Evolutionary conservation across 225 moss, liverwort and hornwort species (phyloP), one percentile per base, ranked within the genome.

Genomic region (Thuidium tamariscinum): DNA sequence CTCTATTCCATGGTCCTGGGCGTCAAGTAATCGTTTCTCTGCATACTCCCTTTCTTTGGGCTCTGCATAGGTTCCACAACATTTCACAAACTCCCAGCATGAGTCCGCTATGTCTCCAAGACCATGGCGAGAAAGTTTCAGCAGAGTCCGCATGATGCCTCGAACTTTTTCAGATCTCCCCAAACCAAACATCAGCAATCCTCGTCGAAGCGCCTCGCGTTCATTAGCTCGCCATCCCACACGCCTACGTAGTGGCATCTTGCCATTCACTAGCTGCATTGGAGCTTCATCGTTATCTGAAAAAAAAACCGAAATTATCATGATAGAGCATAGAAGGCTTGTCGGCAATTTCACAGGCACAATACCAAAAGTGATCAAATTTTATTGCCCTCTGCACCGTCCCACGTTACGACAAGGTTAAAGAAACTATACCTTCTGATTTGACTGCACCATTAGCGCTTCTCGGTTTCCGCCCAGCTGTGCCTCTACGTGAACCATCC

Each of bases 201-300:
- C 95, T 87, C 95, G 93, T 54, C 95, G 93, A 88, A 95, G 88
- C 36, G 94, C 92, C 84, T 95, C 95, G 10, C 95, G 92, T 88
- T 95, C 95, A 92, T 94, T 95, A 37, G 94, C 95, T 76, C 94
- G 94, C 95, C 95, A 95, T 46, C 92, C 89, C 84, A 95, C 94
- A 77, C 93, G 93, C 89, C 95, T 93, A 42, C 95, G 90, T 60
- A 93, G 69, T 36, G 94, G 95, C 88, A 94, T 89, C 86, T 90
- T 94, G 34, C 91, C 89, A 85, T 92, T 93, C 80, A 93, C 94
- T 77, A 92, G 71, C 84, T 86, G 91, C 88, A 90, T 20, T 78
- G 92, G 91, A 67, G 77, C 91, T 42, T 91, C 93, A 82, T 94
- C 93, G n/a, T 91, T 90, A 62, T 90, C 94, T 91, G 90, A 64